A percentile compares a stretch with the other conserved stretches of the same genome.
Conservation (phyloP, 2,329 filamentous ascomycete species). For the Trichoderma citrinoviride region DNA sequence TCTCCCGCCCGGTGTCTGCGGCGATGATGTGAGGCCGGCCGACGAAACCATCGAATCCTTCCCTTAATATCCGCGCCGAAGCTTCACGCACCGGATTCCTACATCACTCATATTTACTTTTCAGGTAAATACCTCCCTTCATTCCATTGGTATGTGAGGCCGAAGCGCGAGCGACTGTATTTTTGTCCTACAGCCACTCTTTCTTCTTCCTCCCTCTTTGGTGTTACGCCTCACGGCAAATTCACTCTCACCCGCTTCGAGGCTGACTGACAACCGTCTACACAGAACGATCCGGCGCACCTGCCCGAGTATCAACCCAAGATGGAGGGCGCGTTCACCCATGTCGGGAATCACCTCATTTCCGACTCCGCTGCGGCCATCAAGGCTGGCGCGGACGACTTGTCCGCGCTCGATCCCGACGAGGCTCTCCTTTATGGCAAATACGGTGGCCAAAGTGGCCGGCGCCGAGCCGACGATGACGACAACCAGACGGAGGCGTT, state of each 20-base stretch:
- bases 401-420: conserved; percentile 70
- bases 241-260: background rate
- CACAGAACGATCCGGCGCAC: conserved; percentile 16
- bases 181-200: background rate
- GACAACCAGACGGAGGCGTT: conserved; percentile 83
- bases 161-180: background rate
- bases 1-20: conserved; percentile 30
- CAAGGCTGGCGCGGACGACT: conserved; percentile 77
- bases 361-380: conserved; percentile 83
- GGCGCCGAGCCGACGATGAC: conserved; percentile 79
- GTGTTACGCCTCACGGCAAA: background rate
- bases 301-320: conserved; percentile 28
- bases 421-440: conserved; percentile 77
- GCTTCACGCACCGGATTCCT: conserved; percentile 25
- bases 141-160: background rate
- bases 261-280: conserved; percentile 1
- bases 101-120: background rate
- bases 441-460: conserved; percentile 57
- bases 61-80: conserved; percentile 29
- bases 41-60: conserved; percentile 33
- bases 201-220: background rate
- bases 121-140: background rate
- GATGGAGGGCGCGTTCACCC: conserved; percentile 87
- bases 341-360: conserved; percentile 82
- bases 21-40: conserved; percentile 41